Conservation (phyloP, 306 rosid species). For the Dalbergia cultrata region DNA sequence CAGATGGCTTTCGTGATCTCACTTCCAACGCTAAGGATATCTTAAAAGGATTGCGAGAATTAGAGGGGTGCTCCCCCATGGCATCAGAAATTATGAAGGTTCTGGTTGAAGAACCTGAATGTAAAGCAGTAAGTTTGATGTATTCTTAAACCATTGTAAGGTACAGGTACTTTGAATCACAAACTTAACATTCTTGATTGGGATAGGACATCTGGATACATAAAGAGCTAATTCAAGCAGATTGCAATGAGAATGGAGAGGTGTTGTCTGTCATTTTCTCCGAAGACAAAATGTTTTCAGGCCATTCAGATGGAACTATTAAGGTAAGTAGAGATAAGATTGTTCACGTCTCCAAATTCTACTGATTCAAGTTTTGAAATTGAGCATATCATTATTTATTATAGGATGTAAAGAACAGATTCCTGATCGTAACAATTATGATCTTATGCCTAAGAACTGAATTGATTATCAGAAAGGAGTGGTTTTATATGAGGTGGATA, state of each 20-base stretch:
- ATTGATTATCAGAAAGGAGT: not conserved
- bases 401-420: not conserved
- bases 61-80: constrained; percentile 72
- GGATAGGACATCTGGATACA: constrained; percentile 83
- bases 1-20: constrained; percentile 78
- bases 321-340: constrained; percentile 61
- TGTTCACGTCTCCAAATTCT: not conserved
- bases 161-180: constrained; percentile 21
- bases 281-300: constrained; percentile 75
- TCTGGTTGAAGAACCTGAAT: constrained; percentile 65
- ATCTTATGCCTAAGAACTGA: constrained; percentile 13
- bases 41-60: constrained; percentile 74
- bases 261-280: constrained; percentile 72
- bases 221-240: constrained; percentile 74
- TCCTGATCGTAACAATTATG: not conserved
- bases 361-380: constrained; percentile 28
- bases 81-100: constrained; percentile 81
- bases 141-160: constrained; percentile 31
- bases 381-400: constrained; percentile 1
- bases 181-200: constrained; percentile 31
- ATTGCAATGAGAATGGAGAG: constrained; percentile 88
- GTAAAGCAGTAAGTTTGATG: constrained; percentile 70
- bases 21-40: constrained; percentile 68
- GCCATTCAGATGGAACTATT: constrained; percentile 94
- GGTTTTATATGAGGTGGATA: no score